Conservation (phyloP, 495 filamentous ascomycete genomes). For the Echria macrotheca region DNA sequence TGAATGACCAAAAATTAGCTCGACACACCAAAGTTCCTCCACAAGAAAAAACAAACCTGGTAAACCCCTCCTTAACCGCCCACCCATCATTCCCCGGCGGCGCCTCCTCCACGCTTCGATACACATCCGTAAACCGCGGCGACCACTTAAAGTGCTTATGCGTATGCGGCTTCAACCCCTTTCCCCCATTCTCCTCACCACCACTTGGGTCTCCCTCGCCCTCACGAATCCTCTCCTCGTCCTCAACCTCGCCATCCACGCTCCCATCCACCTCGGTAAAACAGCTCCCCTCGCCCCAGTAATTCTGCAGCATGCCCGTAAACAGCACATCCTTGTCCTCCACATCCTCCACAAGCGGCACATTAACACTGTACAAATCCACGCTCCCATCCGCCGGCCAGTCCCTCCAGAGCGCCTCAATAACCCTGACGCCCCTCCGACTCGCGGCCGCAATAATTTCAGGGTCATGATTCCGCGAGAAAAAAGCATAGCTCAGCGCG, state of each 20-base stretch:
- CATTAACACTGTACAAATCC: constrained; percentile 82
- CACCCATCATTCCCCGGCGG: constrained; percentile 89
- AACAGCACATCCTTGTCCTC: constrained; percentile 65
- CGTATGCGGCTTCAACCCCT: constrained; percentile 37
- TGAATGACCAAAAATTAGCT: background rate
- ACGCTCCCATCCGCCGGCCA: constrained; percentile 62
- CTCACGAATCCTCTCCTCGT: constrained; percentile 62
- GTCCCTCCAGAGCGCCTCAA: constrained; percentile 68
- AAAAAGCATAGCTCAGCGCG: constrained; percentile 85
- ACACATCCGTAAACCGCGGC: constrained; percentile 80
- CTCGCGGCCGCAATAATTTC: constrained; percentile 70
- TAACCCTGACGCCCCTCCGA: constrained; percentile 60
- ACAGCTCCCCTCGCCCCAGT: constrained; percentile 72
- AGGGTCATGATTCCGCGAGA: constrained; percentile 71
- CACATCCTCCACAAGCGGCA: constrained; percentile 69
- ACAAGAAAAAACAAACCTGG: constrained; percentile 74
- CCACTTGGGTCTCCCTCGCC: constrained; percentile 43
- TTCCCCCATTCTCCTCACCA: constrained; percentile 22
- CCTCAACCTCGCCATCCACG: constrained; percentile 52
- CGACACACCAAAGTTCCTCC: no score
- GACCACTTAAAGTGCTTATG: constrained; percentile 94
- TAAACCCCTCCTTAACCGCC: constrained; percentile 81
- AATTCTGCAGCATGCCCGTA: constrained; percentile 81
- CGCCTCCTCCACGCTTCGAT: constrained; percentile 72
- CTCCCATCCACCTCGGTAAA: constrained; percentile 70